A percentile compares a stretch with the other conserved stretches of the same genome.
Evolutionary conservation across 331 rosid genomes (phyloP).

Genomic region (Phaseolus coccineus): DNA sequence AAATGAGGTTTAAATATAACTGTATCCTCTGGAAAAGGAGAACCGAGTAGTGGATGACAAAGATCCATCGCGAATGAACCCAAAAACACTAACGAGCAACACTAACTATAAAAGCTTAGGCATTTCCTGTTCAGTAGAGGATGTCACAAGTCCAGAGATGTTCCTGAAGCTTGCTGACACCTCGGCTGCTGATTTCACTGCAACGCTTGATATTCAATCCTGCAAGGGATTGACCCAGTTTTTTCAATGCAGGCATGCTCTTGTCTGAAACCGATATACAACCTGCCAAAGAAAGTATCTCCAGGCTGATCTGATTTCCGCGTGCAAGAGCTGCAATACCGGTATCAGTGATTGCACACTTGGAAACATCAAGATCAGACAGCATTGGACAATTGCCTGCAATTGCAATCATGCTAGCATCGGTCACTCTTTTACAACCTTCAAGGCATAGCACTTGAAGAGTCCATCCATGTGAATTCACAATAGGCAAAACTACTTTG

Average conservation of each 20-base stretch:
- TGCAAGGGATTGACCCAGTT: conserved; percentile 66
- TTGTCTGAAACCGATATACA: conserved; percentile 69
- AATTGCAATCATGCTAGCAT: conserved; percentile 70
- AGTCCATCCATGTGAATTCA: conserved; percentile 73
- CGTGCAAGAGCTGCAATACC: conserved; percentile 72
- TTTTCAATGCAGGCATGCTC: conserved; percentile 68
- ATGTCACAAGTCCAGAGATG: conserved; percentile 78
- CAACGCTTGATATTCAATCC: conserved; percentile 86
- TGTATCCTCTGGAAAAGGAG: conserved; percentile 77
- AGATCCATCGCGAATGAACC: conserved; percentile 87
- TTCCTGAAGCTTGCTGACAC: conserved; percentile 62
- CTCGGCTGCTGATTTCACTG: conserved; percentile 65
- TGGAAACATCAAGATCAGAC: conserved; percentile 78
- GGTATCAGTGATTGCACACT: conserved; percentile 68
- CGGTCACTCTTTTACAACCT: conserved; percentile 68
- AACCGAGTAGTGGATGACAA: conserved; percentile 61
- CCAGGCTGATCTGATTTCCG: conserved; percentile 59
- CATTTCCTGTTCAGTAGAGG: conserved; percentile 59
- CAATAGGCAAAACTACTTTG: conserved; percentile 59
- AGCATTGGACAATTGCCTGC: conserved; percentile 70
- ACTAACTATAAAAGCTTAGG: conserved; percentile 48
- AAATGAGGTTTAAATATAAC: conserved; percentile 58
- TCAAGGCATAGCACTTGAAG: conserved; percentile 72
- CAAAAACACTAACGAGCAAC: conserved; percentile 73
- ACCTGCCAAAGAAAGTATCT: conserved; percentile 76